Conservation (phyloP, 768 basidiomycete genomes). For the Galerina sulciceps region DNA sequence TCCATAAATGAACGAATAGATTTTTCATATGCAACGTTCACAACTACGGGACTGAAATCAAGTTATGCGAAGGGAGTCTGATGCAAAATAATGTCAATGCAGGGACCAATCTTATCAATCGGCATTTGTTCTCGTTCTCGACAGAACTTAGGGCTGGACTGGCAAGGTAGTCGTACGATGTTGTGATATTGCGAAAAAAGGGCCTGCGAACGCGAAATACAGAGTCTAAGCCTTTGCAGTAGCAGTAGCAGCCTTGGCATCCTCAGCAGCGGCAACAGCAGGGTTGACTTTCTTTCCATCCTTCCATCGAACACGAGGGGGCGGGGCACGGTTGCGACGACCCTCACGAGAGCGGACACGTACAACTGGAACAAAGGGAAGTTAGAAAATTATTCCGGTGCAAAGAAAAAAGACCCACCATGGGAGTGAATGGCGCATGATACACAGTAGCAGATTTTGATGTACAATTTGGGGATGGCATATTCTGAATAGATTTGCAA, state of each 20-base stretch:
- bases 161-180: not conserved
- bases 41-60: too few species aligned
- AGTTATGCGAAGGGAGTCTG: too few species aligned
- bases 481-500: conserved; percentile 64
- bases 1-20: too few species aligned
- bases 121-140: too few species aligned
- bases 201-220: not conserved
- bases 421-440: conserved; percentile 99
- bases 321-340: conserved; percentile 96
- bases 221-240: conserved; percentile 52
- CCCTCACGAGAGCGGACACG: conserved; percentile 97
- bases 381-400: not conserved
- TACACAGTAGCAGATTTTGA: conserved; percentile 98
- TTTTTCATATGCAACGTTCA: too few species aligned
- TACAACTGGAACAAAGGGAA: conserved; percentile 65
- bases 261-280: conserved; percentile 92
- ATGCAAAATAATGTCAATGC: too few species aligned
- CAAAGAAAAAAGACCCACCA: conserved; percentile 56
- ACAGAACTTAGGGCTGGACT: too few species aligned
- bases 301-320: conserved; percentile 95
- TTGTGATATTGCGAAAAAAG: conserved; percentile 2
- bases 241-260: conserved; percentile 64
- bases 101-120: too few species aligned
- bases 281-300: conserved; percentile 96
- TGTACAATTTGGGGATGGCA: conserved; percentile 94